A percentile compares a stretch with the other conserved stretches of the same genome.
Evolutionary conservation across 108 stramenopile genomes (phyloP).

Genomic region (Pelagomonas calceolata): DNA sequence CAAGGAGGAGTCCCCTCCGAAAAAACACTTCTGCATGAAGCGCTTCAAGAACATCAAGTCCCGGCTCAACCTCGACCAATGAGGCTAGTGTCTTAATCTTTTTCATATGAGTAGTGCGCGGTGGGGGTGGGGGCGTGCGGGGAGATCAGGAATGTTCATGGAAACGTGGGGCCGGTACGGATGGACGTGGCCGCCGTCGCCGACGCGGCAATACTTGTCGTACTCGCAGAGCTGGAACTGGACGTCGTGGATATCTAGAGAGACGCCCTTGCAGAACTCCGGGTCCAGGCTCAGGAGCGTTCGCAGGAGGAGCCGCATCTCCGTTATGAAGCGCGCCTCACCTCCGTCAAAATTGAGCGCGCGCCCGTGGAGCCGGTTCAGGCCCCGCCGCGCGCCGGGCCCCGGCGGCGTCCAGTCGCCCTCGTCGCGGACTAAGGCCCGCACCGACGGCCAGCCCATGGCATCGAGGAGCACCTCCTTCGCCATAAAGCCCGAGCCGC

Average conservation of each 20-base stretch:
- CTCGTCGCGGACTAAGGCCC: not conserved
- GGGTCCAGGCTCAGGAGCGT: not conserved
- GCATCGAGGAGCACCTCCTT: not conserved
- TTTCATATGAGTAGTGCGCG: too few relatives aligned
- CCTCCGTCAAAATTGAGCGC: not conserved
- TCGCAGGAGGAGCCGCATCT: not conserved
- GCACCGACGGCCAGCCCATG: not conserved
- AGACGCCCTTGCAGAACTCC: not conserved
- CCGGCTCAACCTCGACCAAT: not conserved
- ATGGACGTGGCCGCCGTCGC: too few relatives aligned
- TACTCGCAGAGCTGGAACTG: conserved; percentile 1
- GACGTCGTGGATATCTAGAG: not conserved
- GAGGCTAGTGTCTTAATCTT: too few relatives aligned
- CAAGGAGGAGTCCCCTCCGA: not conserved
- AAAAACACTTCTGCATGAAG: not conserved
- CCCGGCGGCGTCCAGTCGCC: not conserved
- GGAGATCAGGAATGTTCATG: too few relatives aligned
- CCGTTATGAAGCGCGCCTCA: not conserved
- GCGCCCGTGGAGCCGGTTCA: not conserved
- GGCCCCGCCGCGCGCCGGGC: not conserved
- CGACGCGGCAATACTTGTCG: not conserved
- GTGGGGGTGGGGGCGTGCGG: too few relatives aligned
- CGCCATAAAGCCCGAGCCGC: not conserved
- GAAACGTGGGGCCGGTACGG: too few relatives aligned
- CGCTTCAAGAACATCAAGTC: not conserved